phyloP scores from a whole-genome alignment of 176 grass and related monocot genomes.

The Cenchrus purpureus region DNA sequence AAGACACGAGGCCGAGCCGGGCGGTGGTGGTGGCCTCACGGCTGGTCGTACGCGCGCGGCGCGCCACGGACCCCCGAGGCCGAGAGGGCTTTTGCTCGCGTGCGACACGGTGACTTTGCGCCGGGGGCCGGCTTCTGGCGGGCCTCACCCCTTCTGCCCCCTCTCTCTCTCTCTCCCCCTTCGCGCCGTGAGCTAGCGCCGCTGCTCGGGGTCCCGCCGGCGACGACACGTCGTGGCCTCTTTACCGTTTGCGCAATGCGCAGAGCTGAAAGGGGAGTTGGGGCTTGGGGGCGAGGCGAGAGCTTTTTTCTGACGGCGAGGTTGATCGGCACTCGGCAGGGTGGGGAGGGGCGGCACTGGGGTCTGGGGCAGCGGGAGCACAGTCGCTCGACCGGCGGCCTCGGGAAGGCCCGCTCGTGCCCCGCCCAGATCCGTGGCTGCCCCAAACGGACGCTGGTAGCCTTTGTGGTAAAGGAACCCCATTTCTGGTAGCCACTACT shows the following conservation, averaged over 20 bases:
- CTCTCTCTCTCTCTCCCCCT: too few species aligned
- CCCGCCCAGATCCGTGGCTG: not conserved
- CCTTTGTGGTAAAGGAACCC: not conserved
- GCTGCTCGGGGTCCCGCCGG: too few species aligned
- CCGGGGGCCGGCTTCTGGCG: too few species aligned
- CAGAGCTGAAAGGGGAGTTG: not conserved
- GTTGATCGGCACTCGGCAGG: too few species aligned
- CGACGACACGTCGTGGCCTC: not conserved
- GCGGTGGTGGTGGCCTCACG: not conserved
- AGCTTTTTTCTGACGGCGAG: not conserved
- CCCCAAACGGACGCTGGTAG: not conserved
- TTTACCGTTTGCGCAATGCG: not conserved
- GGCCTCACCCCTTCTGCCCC: too few species aligned
- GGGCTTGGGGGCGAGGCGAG: not conserved
- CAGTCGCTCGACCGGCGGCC: not conserved
- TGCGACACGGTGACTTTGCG: not conserved
- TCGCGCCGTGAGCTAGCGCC: too few species aligned
- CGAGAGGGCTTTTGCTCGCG: not conserved
- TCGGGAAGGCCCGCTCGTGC: conserved; percentile 16
- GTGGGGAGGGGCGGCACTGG: too few species aligned
- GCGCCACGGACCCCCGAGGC: not conserved
- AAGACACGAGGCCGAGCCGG: not conserved
- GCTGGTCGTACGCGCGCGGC: not conserved
- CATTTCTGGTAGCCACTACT: not conserved
- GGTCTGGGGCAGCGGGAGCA: not conserved